A percentile compares a stretch with the other conserved stretches of the same genome.
phyloP scores from a whole-genome alignment of 2,329 filamentous ascomycete species.

The Scolecobasidium constrictum region DNA sequence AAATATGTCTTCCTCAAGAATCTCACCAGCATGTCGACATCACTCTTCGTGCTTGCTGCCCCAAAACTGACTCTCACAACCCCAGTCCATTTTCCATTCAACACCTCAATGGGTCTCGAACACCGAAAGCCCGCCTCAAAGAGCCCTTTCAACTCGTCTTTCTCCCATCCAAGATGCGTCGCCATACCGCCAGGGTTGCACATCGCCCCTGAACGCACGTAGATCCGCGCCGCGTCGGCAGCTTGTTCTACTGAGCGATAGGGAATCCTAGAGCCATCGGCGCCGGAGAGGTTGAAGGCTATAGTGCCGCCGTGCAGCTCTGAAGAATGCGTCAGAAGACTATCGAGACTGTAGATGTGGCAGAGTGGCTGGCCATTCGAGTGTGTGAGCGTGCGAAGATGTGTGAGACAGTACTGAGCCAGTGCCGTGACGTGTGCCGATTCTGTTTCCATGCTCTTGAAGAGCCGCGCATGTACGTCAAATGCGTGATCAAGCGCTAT shows the following conservation, averaged over 20 bases:
- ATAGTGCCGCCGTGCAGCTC: slow-evolving; percentile 49
- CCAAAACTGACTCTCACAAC: slow-evolving; percentile 52
- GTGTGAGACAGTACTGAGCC: slow-evolving; percentile 37
- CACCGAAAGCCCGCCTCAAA: slow-evolving; percentile 49
- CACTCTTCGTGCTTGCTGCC: slow-evolving; percentile 47
- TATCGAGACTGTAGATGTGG: slow-evolving; percentile 44
- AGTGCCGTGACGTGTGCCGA: slow-evolving; percentile 48
- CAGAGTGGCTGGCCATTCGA: slow-evolving; percentile 41
- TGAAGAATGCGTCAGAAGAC: slow-evolving; percentile 39
- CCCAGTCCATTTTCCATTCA: slow-evolving; percentile 45
- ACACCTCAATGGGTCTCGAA: slow-evolving; percentile 40
- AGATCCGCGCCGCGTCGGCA: slow-evolving; percentile 45
- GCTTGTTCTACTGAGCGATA: slow-evolving; percentile 49
- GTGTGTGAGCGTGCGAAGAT: slow-evolving; percentile 39
- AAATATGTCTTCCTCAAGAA: slow-evolving; percentile 26
- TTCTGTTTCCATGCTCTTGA: slow-evolving; percentile 46
- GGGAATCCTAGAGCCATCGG: slow-evolving; percentile 42
- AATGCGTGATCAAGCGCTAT: slow-evolving; percentile 51
- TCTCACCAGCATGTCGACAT: slow-evolving; percentile 39
- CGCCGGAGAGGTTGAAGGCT: slow-evolving; percentile 50
- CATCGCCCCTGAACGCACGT: slow-evolving; percentile 48
- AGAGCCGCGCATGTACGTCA: slow-evolving; percentile 44
- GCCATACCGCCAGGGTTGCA: slow-evolving; percentile 44
- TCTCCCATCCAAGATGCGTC: slow-evolving; percentile 36
- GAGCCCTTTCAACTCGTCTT: slow-evolving; percentile 43